These are phyloP conservation scores for Lepidopterella palustris DNA, from an alignment of 495 filamentous ascomycete species.

Conservation along the genomic window DNA sequence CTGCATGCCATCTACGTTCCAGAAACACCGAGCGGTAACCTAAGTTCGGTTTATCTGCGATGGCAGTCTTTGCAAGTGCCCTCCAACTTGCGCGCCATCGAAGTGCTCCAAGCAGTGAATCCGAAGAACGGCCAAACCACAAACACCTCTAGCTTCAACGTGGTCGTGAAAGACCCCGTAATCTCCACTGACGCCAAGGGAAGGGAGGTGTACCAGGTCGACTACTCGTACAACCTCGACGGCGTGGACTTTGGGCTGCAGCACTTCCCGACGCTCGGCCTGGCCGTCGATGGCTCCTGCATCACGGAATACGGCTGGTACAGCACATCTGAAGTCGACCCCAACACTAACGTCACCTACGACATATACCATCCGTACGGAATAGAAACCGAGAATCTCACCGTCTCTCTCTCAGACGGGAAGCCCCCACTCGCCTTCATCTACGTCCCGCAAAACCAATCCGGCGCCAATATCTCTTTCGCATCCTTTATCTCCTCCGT, in stretches of 20 bases:
- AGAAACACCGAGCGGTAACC: not conserved
- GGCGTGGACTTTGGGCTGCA: conserved; percentile 38
- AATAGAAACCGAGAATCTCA: not conserved
- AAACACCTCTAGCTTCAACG: conserved; percentile 12
- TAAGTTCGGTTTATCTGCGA: not conserved
- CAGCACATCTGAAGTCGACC: not conserved
- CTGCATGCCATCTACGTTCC: conserved; percentile 1
- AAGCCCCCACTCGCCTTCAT: not conserved
- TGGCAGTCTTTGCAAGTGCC: not conserved
- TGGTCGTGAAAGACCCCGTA: conserved; percentile 6
- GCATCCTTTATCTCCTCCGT: conserved; percentile 32
- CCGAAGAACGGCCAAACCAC: not conserved
- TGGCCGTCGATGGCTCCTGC: not conserved
- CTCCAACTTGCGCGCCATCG: not conserved
- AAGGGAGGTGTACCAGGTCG: conserved; percentile 20
- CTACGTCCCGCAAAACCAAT: conserved; percentile 18
- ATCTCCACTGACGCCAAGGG: conserved; percentile 12
- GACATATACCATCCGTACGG: not conserved
- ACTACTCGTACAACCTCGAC: conserved; percentile 34
- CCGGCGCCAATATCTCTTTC: conserved; percentile 31
- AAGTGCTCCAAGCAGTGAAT: not conserved
- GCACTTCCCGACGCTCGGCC: not conserved
- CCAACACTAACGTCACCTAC: not conserved
- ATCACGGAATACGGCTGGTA: not conserved
- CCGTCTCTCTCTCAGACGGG: not conserved